Evolutionary conservation across 2,329 filamentous ascomycete genomes (phyloP), one percentile per base, ranked within the genome.

Genomic region (Exophiala sp.): DNA sequence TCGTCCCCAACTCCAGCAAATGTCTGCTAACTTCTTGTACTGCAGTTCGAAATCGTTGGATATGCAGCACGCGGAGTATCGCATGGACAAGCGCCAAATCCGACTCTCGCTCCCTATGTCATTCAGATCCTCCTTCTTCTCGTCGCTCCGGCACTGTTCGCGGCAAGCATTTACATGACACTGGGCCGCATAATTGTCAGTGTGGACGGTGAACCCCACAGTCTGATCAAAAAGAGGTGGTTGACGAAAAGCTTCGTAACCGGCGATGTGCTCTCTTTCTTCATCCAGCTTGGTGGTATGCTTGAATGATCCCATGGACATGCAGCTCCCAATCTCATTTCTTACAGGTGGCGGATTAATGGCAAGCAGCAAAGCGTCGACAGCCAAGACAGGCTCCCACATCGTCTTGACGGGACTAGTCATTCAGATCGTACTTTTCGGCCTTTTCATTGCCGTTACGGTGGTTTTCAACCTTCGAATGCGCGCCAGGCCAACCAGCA

Each of bases 391-490:
- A n/a, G 48, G 52, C 20, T 42, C 58, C 35, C 50, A 57, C 43
- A 56, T 63, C 35, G 76, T 85, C n/a, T 66, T 85, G 6, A 76
- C 61, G 1, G 83, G 83, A 1, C 68, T 86, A 2, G 65, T 79
- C 32, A 65, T 84, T 12, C 83, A 86, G 63, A 72, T 86, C 20
- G 36, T 80, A 39, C 75, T 80, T 51, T 84, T 86, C 57, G 73
- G 72, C 18, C 67, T 84, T 34, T 86, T 86, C 62, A 66, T 80
- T 34, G 52, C 75, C 3, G 74, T 75, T 1, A 72, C 78, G 0
- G 59, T 72, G 2, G 54, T 78, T 1, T 83, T 83, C 67, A 76
- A 84, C 58, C 47, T 59, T 2, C 70, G 77, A 3, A 70, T 80
- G n/a, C 54, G 45, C 1, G 64, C 59, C 4, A 40, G 56, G 2